phyloP scores from a whole-genome alignment of 2,329 filamentous ascomycete species.

The Microcyclospora tardicrescens region DNA sequence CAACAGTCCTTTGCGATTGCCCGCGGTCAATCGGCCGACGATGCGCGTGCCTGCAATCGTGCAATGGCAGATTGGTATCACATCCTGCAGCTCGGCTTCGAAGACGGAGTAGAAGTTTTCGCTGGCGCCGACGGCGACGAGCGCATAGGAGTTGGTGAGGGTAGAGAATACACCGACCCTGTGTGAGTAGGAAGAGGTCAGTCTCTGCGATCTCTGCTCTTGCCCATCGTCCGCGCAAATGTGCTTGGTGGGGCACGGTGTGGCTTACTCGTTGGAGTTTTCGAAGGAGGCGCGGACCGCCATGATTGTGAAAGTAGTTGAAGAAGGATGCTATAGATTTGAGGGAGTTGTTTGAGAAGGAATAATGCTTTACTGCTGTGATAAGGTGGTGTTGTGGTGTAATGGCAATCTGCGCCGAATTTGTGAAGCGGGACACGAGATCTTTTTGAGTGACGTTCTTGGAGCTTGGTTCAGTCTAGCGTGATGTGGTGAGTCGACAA shows the following conservation, averaged over 20 bases:
- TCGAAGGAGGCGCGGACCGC: constrained; percentile 56
- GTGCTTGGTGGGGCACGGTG: constrained; percentile 9
- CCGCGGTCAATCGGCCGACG: constrained; percentile 86
- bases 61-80: constrained; percentile 91
- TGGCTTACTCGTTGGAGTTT: constrained; percentile 74
- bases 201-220: constrained; percentile 3
- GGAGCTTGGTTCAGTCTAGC: neutral
- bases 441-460: neutral
- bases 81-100: constrained; percentile 92
- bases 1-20: constrained; percentile 91
- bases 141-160: constrained; percentile 91
- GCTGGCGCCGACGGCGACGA: constrained; percentile 86
- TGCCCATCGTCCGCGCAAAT: constrained; percentile 9
- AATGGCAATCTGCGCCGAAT: neutral
- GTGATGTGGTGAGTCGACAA: too few relatives aligned
- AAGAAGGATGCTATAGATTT: too few relatives aligned
- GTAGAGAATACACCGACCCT: constrained; percentile 95
- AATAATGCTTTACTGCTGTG: neutral
- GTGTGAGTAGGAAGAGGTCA: constrained; percentile 4
- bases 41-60: constrained; percentile 96
- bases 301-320: constrained; percentile 26
- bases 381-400: constrained; percentile 4
- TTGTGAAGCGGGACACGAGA: neutral
- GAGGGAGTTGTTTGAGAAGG: too few relatives aligned
- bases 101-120: constrained; percentile 98